Conservation (phyloP, 2,329 filamentous ascomycete genomes). For the Phyllosticta paracitricarpa region DNA sequence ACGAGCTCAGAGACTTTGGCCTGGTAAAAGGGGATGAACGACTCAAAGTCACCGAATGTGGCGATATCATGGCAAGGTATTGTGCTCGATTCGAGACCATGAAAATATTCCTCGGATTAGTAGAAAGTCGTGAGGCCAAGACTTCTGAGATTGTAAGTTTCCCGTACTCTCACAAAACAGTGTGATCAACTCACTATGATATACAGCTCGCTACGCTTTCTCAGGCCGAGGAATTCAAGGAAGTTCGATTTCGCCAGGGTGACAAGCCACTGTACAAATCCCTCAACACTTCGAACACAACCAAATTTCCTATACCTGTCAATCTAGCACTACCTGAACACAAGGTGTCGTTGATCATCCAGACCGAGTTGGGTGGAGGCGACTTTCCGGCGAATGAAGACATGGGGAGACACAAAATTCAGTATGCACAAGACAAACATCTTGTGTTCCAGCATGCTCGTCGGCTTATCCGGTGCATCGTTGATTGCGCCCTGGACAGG, state of each 20-base stretch:
- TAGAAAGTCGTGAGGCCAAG: slow-evolving; percentile 40
- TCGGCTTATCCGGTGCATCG: slow-evolving; percentile 62
- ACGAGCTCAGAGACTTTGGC: slow-evolving; percentile 49
- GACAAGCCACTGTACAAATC: slow-evolving; percentile 63
- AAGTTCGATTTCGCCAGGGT: slow-evolving; percentile 58
- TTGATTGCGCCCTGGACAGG: slow-evolving; percentile 57
- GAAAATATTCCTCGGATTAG: slow-evolving; percentile 56
- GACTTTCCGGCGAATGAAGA: slow-evolving; percentile 44
- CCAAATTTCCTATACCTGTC: slow-evolving; percentile 62
- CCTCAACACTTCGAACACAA: slow-evolving; percentile 57
- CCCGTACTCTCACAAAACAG: background rate
- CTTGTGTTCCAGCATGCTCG: slow-evolving; percentile 59
- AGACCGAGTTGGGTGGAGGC: slow-evolving; percentile 59
- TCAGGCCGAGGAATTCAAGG: slow-evolving; percentile 61
- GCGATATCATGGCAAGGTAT: slow-evolving; percentile 73
- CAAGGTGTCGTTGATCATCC: slow-evolving; percentile 70
- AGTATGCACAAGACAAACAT: slow-evolving; percentile 51
- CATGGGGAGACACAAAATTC: slow-evolving; percentile 44
- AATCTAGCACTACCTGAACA: slow-evolving; percentile 56
- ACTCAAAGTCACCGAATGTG: slow-evolving; percentile 60
- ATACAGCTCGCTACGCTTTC: slow-evolving; percentile 54
- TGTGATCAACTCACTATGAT: background rate
- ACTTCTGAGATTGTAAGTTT: slow-evolving; percentile 57
- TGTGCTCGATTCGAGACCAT: slow-evolving; percentile 74
- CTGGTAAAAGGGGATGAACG: slow-evolving; percentile 43